Base-by-base conservation (phyloP, 305 asterid genomes). In the Nicotiana rustica region DNA sequence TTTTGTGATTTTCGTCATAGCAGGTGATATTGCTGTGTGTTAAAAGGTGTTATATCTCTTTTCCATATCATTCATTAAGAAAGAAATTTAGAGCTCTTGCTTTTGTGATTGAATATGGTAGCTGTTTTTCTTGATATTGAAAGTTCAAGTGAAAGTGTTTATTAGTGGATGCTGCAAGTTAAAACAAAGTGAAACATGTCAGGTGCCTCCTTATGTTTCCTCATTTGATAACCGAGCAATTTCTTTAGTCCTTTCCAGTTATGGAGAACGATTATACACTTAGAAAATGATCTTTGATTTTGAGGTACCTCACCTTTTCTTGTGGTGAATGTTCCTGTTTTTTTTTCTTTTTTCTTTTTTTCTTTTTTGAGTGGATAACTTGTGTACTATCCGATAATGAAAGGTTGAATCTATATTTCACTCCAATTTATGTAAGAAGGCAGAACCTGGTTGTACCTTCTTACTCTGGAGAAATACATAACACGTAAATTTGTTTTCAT, bases 241-340 rank as follows among this genome's bases (percentile, higher is more conserved):
- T 44, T 44, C 12, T 44, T 44, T 8, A 44, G 52, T 44, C 52
- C 52, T 44, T 44, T 44, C 52, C 60, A 70, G 25, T 33, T 71
- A 70, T 6, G 12, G 15, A 1, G 18, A 12, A 71, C 13, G 60
- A 44, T 57, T 71, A 19, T 44, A 71, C 47, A 35, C 78, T 69
- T 41, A 70, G 59, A 52, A 70, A 70, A 70, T 70, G 36, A 18
- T 70, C 78, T 70, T 70, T 17, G 78, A 70, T 70, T 70, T 69
- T n/a, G 57, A 41, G 57, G n/a, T 18, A 41, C 77, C 77, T 69
- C 77, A 69, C n/a, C 59, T 69, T 17, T 69, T 69, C 19, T 17
- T 69, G 17, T n/a, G 59, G 35, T 69, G 77, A 41, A 69, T 69
- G 77, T 68, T 38, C 77, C 44, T 18, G 77, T 33, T 38, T 10